A percentile compares a stretch with the other conserved stretches of the same genome.
These are phyloP conservation scores for Xylariaceae sp. DNA, from an alignment of 2,329 filamentous ascomycete species.

Conservation along the genomic window DNA sequence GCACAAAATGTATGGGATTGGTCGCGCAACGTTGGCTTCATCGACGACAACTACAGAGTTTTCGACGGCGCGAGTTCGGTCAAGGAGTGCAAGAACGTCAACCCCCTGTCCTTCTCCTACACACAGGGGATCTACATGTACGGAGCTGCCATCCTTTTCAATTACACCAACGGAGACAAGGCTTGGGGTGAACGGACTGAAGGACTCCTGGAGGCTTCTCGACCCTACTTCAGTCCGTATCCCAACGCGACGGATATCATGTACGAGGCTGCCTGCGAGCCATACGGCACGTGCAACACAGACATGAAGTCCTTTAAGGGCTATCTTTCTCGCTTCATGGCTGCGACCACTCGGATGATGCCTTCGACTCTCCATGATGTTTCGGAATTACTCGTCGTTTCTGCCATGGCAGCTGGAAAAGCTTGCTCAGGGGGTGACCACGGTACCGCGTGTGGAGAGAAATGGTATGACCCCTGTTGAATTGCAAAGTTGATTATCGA, in stretches of 20 bases:
- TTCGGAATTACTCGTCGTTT: constrained; percentile 43
- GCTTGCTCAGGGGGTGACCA: constrained; percentile 52
- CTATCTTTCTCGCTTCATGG: constrained; percentile 61
- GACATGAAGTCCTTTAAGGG: constrained; percentile 67
- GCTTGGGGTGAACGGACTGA: constrained; percentile 51
- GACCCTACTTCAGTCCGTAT: constrained; percentile 46
- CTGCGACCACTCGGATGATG: constrained; percentile 51
- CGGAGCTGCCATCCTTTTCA: constrained; percentile 59
- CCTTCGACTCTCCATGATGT: constrained; percentile 48
- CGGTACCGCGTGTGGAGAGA: constrained; percentile 53
- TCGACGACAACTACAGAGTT: constrained; percentile 51
- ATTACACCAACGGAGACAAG: constrained; percentile 47
- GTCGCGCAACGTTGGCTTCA: constrained; percentile 51
- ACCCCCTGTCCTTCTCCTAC: constrained; percentile 59
- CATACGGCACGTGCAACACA: constrained; percentile 48
- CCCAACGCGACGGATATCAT: constrained; percentile 54
- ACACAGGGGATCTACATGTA: constrained; percentile 61
- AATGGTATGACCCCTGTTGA: constrained; percentile 43
- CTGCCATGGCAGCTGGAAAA: constrained; percentile 50
- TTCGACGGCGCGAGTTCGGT: constrained; percentile 55
- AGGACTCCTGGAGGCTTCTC: constrained; percentile 47
- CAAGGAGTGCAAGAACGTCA: constrained; percentile 49
- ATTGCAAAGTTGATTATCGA: not conserved
- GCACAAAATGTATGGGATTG: constrained; percentile 63
- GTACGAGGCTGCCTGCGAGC: constrained; percentile 63